Base-by-base conservation (phyloP, 2,329 filamentous ascomycete genomes). In the Ophiostoma ulmi region DNA sequence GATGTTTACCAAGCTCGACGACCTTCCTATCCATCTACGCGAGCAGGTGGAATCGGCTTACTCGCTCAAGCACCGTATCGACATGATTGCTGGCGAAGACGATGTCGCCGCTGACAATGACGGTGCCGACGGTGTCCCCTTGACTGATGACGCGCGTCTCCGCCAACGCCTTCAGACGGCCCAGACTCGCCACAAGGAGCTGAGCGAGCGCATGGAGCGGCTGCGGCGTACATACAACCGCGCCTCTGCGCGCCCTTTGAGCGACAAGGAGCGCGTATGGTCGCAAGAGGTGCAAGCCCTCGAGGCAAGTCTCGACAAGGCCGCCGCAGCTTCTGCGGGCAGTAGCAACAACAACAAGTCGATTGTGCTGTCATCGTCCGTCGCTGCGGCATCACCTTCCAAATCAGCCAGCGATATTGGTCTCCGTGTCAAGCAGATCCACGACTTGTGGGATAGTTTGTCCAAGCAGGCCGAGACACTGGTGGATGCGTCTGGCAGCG, bases 1-100 rank as follows among this genome's bases (percentile, higher is more conserved):
- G 75, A 82, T 94, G 6, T 94, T 93, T 80, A 83, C 88, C 36
- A 85, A 88, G 70, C 92, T 90, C 73, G 86, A 90, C 74, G 83
- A 87, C 65, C 83, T 94, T 36, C 88, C 90, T 75, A 81, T 83
- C 22, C 90, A 93, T 76, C 83, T 93, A 61, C 83, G 82, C 73
- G 86, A 88, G 73, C 91, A 94, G 77, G 85, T 93, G 35, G 81
- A 80, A 72, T 88, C 89, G 74, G 88, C 87, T 38, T 86, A 87
- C 70, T 86, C 90, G 75, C 84, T 92, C 58, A 87, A 87, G 76
- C 81, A 83, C 55, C 87, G 87, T 74, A 87, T 93, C 39, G 90
- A 93, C 73, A 83, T 83, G 58, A 86, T 92, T 71, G 87, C 85
- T 6, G 87, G 87, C 3, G 84, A 85, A 63, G 87, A 89, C 71